Conservation (phyloP, 1,139 yeast species). For the Zygosaccharomyces pseudobailii region DNA sequence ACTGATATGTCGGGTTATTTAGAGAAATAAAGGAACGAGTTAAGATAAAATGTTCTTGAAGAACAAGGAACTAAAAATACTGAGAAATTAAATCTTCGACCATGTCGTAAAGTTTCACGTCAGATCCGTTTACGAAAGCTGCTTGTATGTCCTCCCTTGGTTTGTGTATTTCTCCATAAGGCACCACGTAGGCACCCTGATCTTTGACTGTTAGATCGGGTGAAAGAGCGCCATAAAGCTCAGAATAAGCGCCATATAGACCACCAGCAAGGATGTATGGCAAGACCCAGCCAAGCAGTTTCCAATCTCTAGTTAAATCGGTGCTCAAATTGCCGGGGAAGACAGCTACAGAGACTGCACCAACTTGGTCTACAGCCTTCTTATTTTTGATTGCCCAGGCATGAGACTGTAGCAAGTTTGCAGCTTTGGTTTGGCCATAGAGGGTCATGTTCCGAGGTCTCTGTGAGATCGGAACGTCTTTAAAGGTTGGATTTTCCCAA, state of each 20-base stretch:
- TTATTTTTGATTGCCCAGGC: constrained; percentile 40
- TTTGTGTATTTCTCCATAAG: constrained; percentile 27
- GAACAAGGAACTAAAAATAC: not conserved
- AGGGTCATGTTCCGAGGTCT: constrained; percentile 20
- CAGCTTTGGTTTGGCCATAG: constrained; percentile 47
- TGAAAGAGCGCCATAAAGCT: constrained; percentile 38
- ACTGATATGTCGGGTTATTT: not conserved
- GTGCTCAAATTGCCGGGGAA: constrained; percentile 47
- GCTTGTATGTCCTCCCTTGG: constrained; percentile 29
- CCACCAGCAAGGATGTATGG: constrained; percentile 27
- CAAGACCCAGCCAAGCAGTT: constrained; percentile 10
- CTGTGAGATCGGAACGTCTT: constrained; percentile 29
- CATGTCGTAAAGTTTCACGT: constrained; percentile 23
- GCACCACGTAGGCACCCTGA: constrained; percentile 35
- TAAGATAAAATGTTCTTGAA: not conserved
- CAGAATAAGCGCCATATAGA: constrained; percentile 42
- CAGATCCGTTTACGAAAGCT: constrained; percentile 27
- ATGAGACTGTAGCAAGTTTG: constrained; percentile 41
- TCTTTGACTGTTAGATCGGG: constrained; percentile 36
- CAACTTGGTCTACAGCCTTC: constrained; percentile 26
- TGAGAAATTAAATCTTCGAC: constrained; percentile 19
- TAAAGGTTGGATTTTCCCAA: constrained; percentile 37
- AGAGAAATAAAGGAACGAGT: not conserved
- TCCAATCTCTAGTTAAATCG: constrained; percentile 39
- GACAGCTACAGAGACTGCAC: constrained; percentile 39